Base-by-base conservation (phyloP, 495 filamentous ascomycete species). In the Copromyces sp. region DNA sequence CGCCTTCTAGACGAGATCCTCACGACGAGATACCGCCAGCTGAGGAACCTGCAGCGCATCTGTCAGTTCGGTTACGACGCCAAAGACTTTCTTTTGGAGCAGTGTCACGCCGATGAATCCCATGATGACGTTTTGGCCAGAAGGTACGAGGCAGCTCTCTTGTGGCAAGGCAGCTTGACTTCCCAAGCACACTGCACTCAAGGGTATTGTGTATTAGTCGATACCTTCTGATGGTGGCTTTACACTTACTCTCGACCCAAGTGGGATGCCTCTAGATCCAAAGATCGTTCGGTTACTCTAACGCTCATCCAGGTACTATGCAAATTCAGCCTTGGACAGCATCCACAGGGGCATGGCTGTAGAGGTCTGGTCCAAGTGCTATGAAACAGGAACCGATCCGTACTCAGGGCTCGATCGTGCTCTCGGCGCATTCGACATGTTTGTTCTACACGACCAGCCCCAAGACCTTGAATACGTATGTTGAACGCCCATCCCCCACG, bases 281-380 rank as follows among this genome's bases (percentile, higher is more conserved):
- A 65, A 65, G 29, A 65, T 29, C 7, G 53, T 65, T 65, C 53
- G 53, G 29, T 65, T 32, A 65, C 53, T 65, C 12, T 17, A 65
- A 65, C 29, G 53, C 7, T 65, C 53, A 65, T 65, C 68, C 72
- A 94, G 93, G 77, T 95, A 92, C 77, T 94, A 92, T 77, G 89
- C 91, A 47, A 86, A 86, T 74, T 87, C 88, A 11, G 87, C 92
- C 12, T 82, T 99, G 72, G 89, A 90, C 70, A 89, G 88, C 73
- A 89, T 98, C n/a, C 92, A 97, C 77, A 88, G 94, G 75, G 88
- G 86, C 73, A 87, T 91, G 70, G 95, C 94, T 12, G 82, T 98
- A 35, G 84, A 89, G 38, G 87, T 92, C 78, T 97, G 93, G 95
- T 81, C 82, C 68, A 87, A 84, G 70, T 84, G 82, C 69, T 82